These are phyloP conservation scores for Ganoderma meredithae DNA, from an alignment of 1,284 basidiomycete genomes.

Conservation along the genomic window DNA sequence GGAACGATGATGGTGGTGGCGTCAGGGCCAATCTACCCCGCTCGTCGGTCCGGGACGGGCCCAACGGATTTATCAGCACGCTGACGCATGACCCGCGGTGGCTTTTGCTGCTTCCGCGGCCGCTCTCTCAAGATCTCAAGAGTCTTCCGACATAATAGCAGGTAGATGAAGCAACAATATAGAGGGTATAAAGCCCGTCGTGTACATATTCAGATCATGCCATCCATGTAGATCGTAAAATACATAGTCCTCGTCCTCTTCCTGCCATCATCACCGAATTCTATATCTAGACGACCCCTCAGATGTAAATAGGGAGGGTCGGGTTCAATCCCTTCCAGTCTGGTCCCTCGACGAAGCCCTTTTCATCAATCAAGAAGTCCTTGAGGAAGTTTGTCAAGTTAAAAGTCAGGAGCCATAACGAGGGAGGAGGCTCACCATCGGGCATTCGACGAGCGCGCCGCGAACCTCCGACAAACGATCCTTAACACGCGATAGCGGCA, in stretches of 20 bases:
- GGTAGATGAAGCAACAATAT: no score
- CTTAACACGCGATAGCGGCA: constrained; percentile 76
- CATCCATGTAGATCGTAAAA: not conserved
- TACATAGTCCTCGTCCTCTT: not conserved
- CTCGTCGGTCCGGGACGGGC: not conserved
- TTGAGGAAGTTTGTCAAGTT: constrained; percentile 38
- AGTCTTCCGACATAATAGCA: no score
- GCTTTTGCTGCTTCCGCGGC: no score
- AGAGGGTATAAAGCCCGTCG: not conserved
- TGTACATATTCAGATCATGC: not conserved
- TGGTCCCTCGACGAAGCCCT: constrained; percentile 70
- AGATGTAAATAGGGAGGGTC: constrained; percentile 80
- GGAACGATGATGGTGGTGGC: not conserved
- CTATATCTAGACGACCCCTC: not conserved
- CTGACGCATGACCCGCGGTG: not conserved
- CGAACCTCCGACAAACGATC: constrained; percentile 72
- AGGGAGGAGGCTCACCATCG: constrained; percentile 58
- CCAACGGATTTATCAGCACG: not conserved
- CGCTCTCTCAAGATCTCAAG: no score
- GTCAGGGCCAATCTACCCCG: not conserved
- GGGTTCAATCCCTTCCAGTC: constrained; percentile 82
- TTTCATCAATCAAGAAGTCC: constrained; percentile 86
- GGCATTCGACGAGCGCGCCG: constrained; percentile 80
- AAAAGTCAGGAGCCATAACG: not conserved
- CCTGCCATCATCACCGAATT: not conserved